These are phyloP conservation scores for Ogataea hybrid DNA, from an alignment of 1,139 yeast species.

Conservation along the genomic window DNA sequence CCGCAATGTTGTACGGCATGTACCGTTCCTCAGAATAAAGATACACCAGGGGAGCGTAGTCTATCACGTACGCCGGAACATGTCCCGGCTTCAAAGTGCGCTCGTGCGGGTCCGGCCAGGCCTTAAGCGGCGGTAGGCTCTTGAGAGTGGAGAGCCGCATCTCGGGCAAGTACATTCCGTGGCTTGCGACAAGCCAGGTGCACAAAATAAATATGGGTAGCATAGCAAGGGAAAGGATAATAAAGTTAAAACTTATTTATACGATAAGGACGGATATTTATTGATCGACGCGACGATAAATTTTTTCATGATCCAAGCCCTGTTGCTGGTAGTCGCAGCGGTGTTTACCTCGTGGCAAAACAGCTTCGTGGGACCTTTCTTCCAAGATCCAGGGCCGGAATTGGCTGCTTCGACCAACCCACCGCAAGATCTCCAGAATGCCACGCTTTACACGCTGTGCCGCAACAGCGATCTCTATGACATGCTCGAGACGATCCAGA, in stretches of 20 bases:
- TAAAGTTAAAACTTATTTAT: not conserved
- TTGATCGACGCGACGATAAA: not conserved
- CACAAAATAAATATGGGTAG: not conserved
- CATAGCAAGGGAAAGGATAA: not conserved
- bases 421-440: constrained; percentile 32
- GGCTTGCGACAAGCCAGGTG: no score
- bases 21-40: constrained; percentile 87
- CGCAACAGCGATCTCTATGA: constrained; percentile 52
- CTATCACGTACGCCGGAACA: constrained; percentile 70
- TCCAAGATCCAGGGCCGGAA: not conserved
- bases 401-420: no score
- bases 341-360: not conserved
- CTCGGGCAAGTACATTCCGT: not conserved
- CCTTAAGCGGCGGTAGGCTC: constrained; percentile 28
- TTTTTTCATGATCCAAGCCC: not conserved
- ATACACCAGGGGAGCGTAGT: constrained; percentile 78
- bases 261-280: no score
- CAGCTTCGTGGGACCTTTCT: not conserved
- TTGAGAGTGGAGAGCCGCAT: constrained; percentile 2
- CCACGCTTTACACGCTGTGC: constrained; percentile 60
- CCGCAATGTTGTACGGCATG: constrained; percentile 76
- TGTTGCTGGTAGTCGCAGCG: not conserved
- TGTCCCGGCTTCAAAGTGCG: constrained; percentile 46
- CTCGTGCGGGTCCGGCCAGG: constrained; percentile 27
- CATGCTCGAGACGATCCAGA: constrained; percentile 48